Evolutionary conservation across 495 filamentous ascomycete genomes (phyloP).

Genomic region (Cercophora sp.): DNA sequence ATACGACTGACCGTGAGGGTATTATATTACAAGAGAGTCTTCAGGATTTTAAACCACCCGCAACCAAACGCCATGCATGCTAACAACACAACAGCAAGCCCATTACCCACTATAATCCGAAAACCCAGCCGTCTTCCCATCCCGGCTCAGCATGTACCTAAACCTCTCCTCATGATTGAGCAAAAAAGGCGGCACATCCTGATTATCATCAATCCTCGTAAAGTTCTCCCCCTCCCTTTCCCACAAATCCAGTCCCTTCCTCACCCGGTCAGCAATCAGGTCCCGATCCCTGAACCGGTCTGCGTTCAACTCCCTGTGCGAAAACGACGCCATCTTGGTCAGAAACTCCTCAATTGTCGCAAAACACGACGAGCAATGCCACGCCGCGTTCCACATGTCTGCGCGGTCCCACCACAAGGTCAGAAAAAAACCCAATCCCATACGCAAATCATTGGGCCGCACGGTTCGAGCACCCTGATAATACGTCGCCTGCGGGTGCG

Average conservation of each 20-base stretch:
- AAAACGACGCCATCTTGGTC: slow-evolving; percentile 51
- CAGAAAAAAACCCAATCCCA: slow-evolving; percentile 30
- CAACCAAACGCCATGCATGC: background rate
- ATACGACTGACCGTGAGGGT: no score
- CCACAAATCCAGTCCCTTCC: slow-evolving; percentile 49
- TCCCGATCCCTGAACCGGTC: slow-evolving; percentile 36
- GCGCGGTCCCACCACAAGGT: slow-evolving; percentile 30
- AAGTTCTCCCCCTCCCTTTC: slow-evolving; percentile 43
- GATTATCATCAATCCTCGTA: slow-evolving; percentile 41
- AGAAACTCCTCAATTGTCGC: slow-evolving; percentile 46
- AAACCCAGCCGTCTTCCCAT: slow-evolving; percentile 38
- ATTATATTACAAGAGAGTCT: no score
- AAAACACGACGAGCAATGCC: slow-evolving; percentile 56
- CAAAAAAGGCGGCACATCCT: slow-evolving; percentile 43
- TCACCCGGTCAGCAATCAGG: slow-evolving; percentile 43
- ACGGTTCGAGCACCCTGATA: slow-evolving; percentile 47
- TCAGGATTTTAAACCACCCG: no score
- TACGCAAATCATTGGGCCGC: slow-evolving; percentile 45
- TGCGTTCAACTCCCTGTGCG: slow-evolving; percentile 44
- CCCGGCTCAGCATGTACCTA: slow-evolving; percentile 35
- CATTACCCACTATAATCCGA: slow-evolving; percentile 27
- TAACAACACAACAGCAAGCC: background rate
- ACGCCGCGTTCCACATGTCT: slow-evolving; percentile 45
- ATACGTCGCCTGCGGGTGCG: slow-evolving; percentile 53
- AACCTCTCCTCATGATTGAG: slow-evolving; percentile 30